Base-by-base conservation (phyloP, 495 filamentous ascomycete genomes). In the Articulospora tetracladia region DNA sequence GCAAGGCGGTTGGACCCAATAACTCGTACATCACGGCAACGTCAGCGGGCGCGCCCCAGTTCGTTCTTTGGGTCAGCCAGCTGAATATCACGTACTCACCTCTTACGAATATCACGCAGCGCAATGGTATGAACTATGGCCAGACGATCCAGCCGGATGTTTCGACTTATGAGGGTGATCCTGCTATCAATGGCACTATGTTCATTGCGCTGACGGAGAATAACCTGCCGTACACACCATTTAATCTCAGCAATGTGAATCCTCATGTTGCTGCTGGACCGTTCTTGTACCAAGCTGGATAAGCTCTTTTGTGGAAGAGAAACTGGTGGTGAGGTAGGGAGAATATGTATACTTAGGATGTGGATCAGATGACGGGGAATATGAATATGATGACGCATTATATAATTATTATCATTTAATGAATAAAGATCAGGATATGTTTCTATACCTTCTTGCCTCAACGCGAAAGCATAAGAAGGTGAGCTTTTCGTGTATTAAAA, bases 41-140 rank as follows among this genome's bases (percentile, higher is more conserved):
- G 0, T 70, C 61, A 0, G 89, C 86, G 3, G 80, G 81, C 0
- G 60, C 67, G 2, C 86, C 90, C 0, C 69, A 70, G 41, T 97
- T 79, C 39, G 92, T 92, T 1, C 81, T 81, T 0, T 97, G 90
- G 91, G 82, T 88, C 10, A 78, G 75, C n/a, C 92, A 95, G 80
- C 74, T 95, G 30, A 96, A 97, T 63, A 77, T 91, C 24, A 96
- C 92, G 0, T 95, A 95, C 70, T 84, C 90, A 1, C 77, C 85
- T 0, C 71, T 96, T 61, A 79, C 71, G 4, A 68, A 86, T 53
- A 53, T 67, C 11, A 49, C 32, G 12, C 75, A 78, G 1, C 73
- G 76, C 6, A 49, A 54, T 41, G 60, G 62, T 8, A 70, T 73
- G 19, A 83, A 81, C 55, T 74, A 73, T 1, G 91, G 86, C 0